Evolutionary conservation across 495 filamentous ascomycete genomes (phyloP).

Genomic region (Pseudomonodictys pantanalensis): DNA sequence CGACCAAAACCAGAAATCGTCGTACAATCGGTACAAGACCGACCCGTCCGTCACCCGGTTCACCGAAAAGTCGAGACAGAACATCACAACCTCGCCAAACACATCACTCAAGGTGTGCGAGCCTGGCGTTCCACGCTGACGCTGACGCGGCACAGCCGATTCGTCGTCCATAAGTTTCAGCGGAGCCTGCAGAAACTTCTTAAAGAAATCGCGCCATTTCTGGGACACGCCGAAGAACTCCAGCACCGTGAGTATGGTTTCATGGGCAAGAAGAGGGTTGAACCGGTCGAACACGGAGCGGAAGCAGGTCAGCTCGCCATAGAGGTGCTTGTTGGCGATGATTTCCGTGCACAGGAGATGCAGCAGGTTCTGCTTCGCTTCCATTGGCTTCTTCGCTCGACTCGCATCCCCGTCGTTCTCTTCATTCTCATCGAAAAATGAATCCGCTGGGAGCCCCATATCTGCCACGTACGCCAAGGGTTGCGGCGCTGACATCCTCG

Average conservation of each 20-base stretch:
- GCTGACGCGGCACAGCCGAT: constrained; percentile 42
- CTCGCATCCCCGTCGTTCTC: constrained; percentile 31
- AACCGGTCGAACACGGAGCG: constrained; percentile 63
- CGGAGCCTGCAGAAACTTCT: constrained; percentile 57
- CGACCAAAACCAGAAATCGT: constrained; percentile 71
- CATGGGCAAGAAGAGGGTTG: constrained; percentile 59
- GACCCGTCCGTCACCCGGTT: constrained; percentile 56
- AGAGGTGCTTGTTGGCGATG: constrained; percentile 55
- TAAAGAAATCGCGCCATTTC: constrained; percentile 62
- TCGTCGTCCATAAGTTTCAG: constrained; percentile 57
- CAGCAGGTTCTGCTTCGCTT: constrained; percentile 59
- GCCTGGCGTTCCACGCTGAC: constrained; percentile 58
- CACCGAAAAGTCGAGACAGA: constrained; percentile 64
- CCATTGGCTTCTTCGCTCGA: constrained; percentile 45
- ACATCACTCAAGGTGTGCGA: constrained; percentile 58
- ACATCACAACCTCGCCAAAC: constrained; percentile 60
- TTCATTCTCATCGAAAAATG: constrained; percentile 15
- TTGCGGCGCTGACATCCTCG: too few species aligned
- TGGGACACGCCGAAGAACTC: constrained; percentile 60
- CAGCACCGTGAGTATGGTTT: constrained; percentile 55
- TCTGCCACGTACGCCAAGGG: not conserved
- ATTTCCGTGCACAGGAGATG: constrained; percentile 63
- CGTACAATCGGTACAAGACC: constrained; percentile 60
- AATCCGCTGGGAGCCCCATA: not conserved
- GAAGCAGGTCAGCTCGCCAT: constrained; percentile 58